phyloP scores from a whole-genome alignment of 177 flowering plant species.

The Vitis hybrid region DNA sequence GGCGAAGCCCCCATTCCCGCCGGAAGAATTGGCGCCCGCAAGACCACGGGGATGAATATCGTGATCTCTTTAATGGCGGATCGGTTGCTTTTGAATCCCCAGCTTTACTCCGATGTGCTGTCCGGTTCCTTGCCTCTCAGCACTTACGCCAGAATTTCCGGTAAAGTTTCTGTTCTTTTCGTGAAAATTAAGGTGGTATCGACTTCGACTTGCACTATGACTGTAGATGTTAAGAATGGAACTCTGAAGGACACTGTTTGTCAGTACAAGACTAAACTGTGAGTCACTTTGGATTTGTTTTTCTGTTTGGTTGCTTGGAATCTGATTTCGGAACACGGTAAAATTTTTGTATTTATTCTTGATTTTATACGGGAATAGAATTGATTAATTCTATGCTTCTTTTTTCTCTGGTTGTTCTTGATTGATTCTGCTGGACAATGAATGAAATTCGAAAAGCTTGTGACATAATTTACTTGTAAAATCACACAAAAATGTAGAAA shows the following conservation, averaged over 20 bases:
- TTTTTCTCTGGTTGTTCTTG: too few relatives aligned
- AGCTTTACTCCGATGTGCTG: slow-evolving; percentile 33
- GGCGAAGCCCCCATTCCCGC: slow-evolving; percentile 54
- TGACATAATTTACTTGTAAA: too few relatives aligned
- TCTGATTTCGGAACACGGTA: neutral
- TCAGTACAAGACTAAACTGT: slow-evolving; percentile 43
- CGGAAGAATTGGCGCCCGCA: slow-evolving; percentile 37
- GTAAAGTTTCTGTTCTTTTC: slow-evolving; percentile 41
- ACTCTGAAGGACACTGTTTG: slow-evolving; percentile 35
- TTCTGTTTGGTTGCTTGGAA: neutral
- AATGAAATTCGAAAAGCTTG: too few relatives aligned
- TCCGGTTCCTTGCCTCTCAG: slow-evolving; percentile 37
- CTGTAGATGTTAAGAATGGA: slow-evolving; percentile 22
- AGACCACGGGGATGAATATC: slow-evolving; percentile 30
- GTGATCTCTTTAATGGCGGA: slow-evolving; percentile 51
- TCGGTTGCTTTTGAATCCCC: slow-evolving; percentile 36
- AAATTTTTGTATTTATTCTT: neutral
- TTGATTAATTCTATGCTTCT: too few relatives aligned
- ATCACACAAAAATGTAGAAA: too few relatives aligned
- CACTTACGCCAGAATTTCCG: slow-evolving; percentile 37
- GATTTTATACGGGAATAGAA: neutral
- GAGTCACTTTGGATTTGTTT: neutral
- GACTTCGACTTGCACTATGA: slow-evolving; percentile 38
- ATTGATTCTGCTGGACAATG: too few relatives aligned
- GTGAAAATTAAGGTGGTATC: slow-evolving; percentile 36